Evolutionary conservation across 2,329 filamentous ascomycete genomes (phyloP).

Genomic region (Alternaria postmessia): DNA sequence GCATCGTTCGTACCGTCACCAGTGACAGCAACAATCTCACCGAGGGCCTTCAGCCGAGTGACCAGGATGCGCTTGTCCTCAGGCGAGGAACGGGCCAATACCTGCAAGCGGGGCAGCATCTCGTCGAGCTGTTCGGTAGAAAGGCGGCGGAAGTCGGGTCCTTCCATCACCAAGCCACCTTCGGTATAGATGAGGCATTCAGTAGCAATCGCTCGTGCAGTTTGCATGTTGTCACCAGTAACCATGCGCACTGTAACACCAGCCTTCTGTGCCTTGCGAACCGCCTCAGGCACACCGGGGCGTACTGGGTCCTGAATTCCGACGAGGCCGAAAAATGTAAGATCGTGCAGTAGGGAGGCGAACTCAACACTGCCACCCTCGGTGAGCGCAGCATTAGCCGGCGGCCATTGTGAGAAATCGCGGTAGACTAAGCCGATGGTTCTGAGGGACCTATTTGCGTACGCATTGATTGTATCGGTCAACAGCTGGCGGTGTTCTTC

Average conservation of each 20-base stretch:
- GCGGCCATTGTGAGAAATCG: slow-evolving; percentile 51
- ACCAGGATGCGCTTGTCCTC: slow-evolving; percentile 95
- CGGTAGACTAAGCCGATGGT: slow-evolving; percentile 54
- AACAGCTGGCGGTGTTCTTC: slow-evolving; percentile 29
- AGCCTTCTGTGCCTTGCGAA: slow-evolving; percentile 85
- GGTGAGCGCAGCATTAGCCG: slow-evolving; percentile 27
- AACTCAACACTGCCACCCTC: slow-evolving; percentile 35
- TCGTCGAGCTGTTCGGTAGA: slow-evolving; percentile 78
- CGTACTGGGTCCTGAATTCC: slow-evolving; percentile 96
- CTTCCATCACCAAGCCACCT: slow-evolving; percentile 80
- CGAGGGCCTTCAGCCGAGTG: slow-evolving; percentile 86
- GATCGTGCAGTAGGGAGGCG: slow-evolving; percentile 27
- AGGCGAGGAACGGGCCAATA: slow-evolving; percentile 96
- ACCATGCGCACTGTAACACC: slow-evolving; percentile 97
- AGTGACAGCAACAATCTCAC: slow-evolving; percentile 97
- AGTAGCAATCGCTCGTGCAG: slow-evolving; percentile 93
- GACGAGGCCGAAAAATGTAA: slow-evolving; percentile 90
- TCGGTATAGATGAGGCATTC: slow-evolving; percentile 89
- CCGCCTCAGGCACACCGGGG: slow-evolving; percentile 84
- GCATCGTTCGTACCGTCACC: slow-evolving; percentile 98
- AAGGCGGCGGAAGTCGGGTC: slow-evolving; percentile 88
- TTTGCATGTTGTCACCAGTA: slow-evolving; percentile 95
- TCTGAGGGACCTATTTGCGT: slow-evolving; percentile 52
- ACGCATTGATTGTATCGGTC: slow-evolving; percentile 45
- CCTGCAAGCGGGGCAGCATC: slow-evolving; percentile 80